Evolutionary conservation across 495 filamentous ascomycete genomes (phyloP).

Genomic region (Rostrohypoxylon terebratum): DNA sequence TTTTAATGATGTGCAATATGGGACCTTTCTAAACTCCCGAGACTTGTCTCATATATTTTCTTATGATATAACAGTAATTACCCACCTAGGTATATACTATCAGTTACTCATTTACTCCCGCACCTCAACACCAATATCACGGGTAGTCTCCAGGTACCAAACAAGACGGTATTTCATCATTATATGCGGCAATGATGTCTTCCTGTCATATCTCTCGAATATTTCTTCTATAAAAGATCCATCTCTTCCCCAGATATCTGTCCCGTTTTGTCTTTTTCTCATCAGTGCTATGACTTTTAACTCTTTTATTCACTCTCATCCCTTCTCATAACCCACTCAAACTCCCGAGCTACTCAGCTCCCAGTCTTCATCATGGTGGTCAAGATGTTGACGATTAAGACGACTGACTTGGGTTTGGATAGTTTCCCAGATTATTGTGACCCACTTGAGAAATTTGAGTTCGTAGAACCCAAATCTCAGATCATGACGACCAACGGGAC

Average conservation of each 20-base stretch:
- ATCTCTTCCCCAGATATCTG: not conserved
- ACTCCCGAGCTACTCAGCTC: not conserved
- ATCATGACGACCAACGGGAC: constrained; percentile 46
- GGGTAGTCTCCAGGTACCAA: constrained; percentile 20
- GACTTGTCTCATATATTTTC: constrained; percentile 1
- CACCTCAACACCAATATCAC: constrained; percentile 19
- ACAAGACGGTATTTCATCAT: constrained; percentile 10
- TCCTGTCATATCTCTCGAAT: constrained; percentile 16
- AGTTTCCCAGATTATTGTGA: constrained; percentile 55
- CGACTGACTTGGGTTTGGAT: constrained; percentile 56
- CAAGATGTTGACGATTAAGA: constrained; percentile 56
- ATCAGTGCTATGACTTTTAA: constrained; percentile 10
- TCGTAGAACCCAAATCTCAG: constrained; percentile 28
- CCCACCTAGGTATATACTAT: constrained; percentile 4
- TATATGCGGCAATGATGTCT: constrained; percentile 31
- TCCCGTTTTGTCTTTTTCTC: not conserved
- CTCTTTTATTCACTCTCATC: constrained; percentile 1
- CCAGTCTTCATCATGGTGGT: constrained; percentile 38
- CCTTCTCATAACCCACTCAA: constrained; percentile 4
- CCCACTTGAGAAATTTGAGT: constrained; percentile 53
- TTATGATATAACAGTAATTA: constrained; percentile 9
- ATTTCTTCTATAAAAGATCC: constrained; percentile 20
- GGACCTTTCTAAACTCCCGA: constrained; percentile 11
- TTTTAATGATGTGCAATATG: constrained; percentile 27
- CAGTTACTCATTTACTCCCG: constrained; percentile 12